These are phyloP conservation scores for Peronospora farinosa DNA, from an alignment of 352 stramenopile species.

Conservation along the genomic window DNA sequence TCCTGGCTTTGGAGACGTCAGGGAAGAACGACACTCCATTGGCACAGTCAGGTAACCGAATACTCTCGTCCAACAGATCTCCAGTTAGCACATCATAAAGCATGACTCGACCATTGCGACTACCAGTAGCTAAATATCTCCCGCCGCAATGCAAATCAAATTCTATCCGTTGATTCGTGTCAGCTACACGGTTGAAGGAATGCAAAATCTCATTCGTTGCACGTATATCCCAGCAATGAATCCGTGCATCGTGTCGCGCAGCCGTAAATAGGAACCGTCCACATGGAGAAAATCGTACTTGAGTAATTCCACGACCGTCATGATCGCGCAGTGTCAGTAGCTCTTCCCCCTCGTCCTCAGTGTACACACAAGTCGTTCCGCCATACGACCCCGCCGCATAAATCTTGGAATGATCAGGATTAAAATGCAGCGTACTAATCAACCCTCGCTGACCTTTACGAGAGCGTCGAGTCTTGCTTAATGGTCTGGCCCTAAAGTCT, in stretches of 20 bases:
- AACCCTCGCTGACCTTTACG: slow-evolving; percentile 66
- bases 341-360: slow-evolving; percentile 64
- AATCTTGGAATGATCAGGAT: slow-evolving; percentile 78
- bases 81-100: slow-evolving; percentile 56
- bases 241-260: slow-evolving; percentile 52
- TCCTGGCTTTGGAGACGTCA: slow-evolving; percentile 29
- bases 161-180: slow-evolving; percentile 72
- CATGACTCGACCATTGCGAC: slow-evolving; percentile 41
- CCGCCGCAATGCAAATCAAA: slow-evolving; percentile 71
- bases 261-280: slow-evolving; percentile 70
- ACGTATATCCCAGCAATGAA: slow-evolving; percentile 87
- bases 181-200: slow-evolving; percentile 46
- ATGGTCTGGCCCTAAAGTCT: slow-evolving; percentile 45
- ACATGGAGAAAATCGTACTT: slow-evolving; percentile 73
- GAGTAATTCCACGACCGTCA: slow-evolving; percentile 71
- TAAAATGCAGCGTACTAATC: slow-evolving; percentile 75
- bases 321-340: slow-evolving; percentile 57
- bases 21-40: slow-evolving; percentile 81
- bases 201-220: slow-evolving; percentile 57
- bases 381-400: slow-evolving; percentile 84
- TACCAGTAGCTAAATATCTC: slow-evolving; percentile 57
- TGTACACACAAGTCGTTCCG: slow-evolving; percentile 80
- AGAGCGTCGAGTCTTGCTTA: slow-evolving; percentile 61
- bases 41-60: slow-evolving; percentile 46
- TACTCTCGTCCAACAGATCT: slow-evolving; percentile 39